Conservation (phyloP, 495 filamentous ascomycete species). For the Penicillium goetzii region DNA sequence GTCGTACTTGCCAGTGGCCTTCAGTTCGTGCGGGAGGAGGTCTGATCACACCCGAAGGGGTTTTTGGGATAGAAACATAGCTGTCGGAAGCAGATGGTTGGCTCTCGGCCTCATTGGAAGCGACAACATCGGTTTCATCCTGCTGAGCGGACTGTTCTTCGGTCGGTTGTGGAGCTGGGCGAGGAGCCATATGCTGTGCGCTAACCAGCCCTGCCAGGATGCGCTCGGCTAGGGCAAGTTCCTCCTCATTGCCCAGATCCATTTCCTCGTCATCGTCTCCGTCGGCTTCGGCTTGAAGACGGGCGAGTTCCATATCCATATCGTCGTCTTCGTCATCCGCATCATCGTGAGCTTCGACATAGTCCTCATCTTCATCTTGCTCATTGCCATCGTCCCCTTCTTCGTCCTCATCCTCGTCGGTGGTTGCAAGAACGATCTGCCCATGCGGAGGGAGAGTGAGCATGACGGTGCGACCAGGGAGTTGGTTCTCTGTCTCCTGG, state of each 20-base stretch:
- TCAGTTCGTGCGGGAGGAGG: slow-evolving; percentile 55
- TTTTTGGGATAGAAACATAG: slow-evolving; percentile 45
- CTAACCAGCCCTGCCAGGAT: slow-evolving; percentile 51
- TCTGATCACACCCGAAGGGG: slow-evolving; percentile 39
- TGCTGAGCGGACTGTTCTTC: slow-evolving; percentile 65
- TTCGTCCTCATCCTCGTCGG: slow-evolving; percentile 48
- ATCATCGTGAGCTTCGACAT: slow-evolving; percentile 49
- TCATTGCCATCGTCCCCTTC: slow-evolving; percentile 53
- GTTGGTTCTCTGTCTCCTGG: slow-evolving; percentile 51
- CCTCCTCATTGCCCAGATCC: slow-evolving; percentile 56
- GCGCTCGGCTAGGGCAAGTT: slow-evolving; percentile 69
- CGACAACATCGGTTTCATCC: slow-evolving; percentile 25
- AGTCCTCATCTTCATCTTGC: slow-evolving; percentile 49
- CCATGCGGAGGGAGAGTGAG: slow-evolving; percentile 45
- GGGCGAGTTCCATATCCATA: slow-evolving; percentile 28
- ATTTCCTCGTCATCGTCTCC: slow-evolving; percentile 46
- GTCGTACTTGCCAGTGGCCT: slow-evolving; percentile 84
- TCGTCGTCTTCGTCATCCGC: slow-evolving; percentile 51
- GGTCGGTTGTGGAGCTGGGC: slow-evolving; percentile 14
- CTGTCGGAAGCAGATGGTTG: slow-evolving; percentile 27
- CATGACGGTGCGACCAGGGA: slow-evolving; percentile 42
- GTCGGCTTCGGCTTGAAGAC: slow-evolving; percentile 37
- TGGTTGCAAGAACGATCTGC: slow-evolving; percentile 48
- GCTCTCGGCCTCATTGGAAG: slow-evolving; percentile 23
- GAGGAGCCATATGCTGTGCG: slow-evolving; percentile 14